A percentile compares a stretch with the other conserved stretches of the same genome.
These are phyloP conservation scores for Hemisphaericaspora xylofermentans DNA, from an alignment of 1,139 yeast species.

Conservation along the genomic window DNA sequence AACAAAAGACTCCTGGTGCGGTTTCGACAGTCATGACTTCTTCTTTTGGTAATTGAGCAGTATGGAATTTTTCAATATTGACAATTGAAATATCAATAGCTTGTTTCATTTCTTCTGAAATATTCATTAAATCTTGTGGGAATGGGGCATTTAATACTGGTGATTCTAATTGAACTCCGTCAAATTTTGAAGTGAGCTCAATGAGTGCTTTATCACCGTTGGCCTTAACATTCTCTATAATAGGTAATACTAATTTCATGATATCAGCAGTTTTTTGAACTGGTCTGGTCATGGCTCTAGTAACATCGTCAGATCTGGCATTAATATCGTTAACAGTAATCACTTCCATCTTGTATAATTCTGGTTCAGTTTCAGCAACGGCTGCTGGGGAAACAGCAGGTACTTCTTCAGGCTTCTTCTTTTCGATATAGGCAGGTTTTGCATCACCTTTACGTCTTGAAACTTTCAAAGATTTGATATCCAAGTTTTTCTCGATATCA, in stretches of 20 bases:
- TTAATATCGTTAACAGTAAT: slow-evolving; percentile 48
- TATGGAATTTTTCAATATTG: slow-evolving; percentile 89
- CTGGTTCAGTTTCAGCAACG: slow-evolving; percentile 13
- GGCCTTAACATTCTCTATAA: slow-evolving; percentile 70
- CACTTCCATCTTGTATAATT: slow-evolving; percentile 57
- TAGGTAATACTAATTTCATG: slow-evolving; percentile 89
- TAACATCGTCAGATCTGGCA: slow-evolving; percentile 41
- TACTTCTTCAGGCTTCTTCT: slow-evolving; percentile 19
- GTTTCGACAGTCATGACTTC: slow-evolving; percentile 86
- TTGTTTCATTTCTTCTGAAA: slow-evolving; percentile 71
- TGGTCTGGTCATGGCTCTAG: slow-evolving; percentile 77
- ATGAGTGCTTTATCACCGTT: slow-evolving; percentile 85
- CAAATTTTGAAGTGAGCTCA: slow-evolving; percentile 87
- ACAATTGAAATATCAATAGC: slow-evolving; percentile 88
- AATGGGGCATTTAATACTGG: slow-evolving; percentile 90
- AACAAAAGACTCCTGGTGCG: slow-evolving; percentile 88
- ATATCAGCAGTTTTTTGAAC: slow-evolving; percentile 88
- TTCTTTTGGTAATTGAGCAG: slow-evolving; percentile 76
- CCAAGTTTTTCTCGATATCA: slow-evolving; percentile 83
- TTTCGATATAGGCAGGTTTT: slow-evolving; percentile 63
- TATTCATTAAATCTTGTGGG: slow-evolving; percentile 70
- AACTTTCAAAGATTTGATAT: slow-evolving; percentile 78
- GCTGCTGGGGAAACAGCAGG: too few species aligned
- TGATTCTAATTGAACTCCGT: slow-evolving; percentile 66
- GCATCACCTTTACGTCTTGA: slow-evolving; percentile 97